phyloP scores from a whole-genome alignment of 2,329 filamentous ascomycete genomes.

The Chaetomiaceae sp. region DNA sequence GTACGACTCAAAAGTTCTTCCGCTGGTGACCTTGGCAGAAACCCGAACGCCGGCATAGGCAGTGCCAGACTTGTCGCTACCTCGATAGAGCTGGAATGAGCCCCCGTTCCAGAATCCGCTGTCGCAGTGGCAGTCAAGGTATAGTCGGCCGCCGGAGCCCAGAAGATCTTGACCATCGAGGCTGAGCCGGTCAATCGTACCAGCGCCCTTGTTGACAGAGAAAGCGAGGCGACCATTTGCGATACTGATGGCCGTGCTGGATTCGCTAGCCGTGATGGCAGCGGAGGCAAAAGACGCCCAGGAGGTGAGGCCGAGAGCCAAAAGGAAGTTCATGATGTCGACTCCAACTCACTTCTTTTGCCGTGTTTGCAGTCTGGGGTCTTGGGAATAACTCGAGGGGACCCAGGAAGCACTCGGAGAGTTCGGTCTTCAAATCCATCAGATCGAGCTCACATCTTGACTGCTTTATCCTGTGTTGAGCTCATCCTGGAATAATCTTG shows the following conservation, averaged over 20 bases:
- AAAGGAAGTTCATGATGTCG: not conserved
- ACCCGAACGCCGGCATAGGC: not conserved
- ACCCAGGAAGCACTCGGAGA: too few relatives aligned
- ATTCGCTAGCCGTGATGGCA: slow-evolving; percentile 1
- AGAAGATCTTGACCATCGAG: slow-evolving; percentile 1
- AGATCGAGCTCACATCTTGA: too few relatives aligned
- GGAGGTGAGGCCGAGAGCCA: not conserved
- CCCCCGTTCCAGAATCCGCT: slow-evolving; percentile 2
- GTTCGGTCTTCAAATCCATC: too few relatives aligned
- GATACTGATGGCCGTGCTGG: not conserved
- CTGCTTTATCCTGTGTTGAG: too few relatives aligned
- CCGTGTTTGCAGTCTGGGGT: too few relatives aligned
- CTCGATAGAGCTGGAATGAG: slow-evolving; percentile 1
- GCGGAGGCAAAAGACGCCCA: not conserved
- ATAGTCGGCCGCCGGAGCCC: slow-evolving; percentile 1
- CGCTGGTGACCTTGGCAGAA: not conserved
- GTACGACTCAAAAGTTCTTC: slow-evolving; percentile 2
- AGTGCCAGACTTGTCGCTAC: not conserved
- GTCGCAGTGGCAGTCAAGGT: slow-evolving; percentile 6
- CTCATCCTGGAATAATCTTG: too few relatives aligned
- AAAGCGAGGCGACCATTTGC: not conserved
- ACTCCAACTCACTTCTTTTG: not conserved
- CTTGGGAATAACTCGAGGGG: too few relatives aligned
- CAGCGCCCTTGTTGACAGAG: not conserved
- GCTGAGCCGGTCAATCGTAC: not conserved